Percentiles rank a stretch among this genome's conserved stretches.
Evolutionary conservation across 1,284 basidiomycete genomes (phyloP).

Genomic region (Malassezia cuniculi): DNA sequence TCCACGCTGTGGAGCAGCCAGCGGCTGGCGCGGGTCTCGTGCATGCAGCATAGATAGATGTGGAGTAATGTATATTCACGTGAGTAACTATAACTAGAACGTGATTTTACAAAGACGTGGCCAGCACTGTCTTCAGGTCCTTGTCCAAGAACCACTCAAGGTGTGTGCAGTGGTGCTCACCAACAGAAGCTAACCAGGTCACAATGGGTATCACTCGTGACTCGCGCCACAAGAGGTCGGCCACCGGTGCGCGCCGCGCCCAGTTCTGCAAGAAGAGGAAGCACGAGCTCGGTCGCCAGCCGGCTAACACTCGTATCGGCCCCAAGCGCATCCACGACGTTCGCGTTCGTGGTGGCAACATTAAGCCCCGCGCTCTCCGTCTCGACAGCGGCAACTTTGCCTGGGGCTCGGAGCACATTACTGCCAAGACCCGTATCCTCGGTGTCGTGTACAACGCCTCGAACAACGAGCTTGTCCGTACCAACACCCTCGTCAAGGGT

Average conservation of each 20-base stretch:
- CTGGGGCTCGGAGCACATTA: conserved; percentile 45
- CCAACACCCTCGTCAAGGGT: conserved; percentile 45
- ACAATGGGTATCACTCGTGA: conserved; percentile 46
- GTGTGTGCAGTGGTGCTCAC: background rate
- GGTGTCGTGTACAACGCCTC: conserved; percentile 46
- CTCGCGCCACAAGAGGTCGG: conserved; percentile 44
- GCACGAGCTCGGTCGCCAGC: conserved; percentile 44
- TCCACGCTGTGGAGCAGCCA: too few relatives aligned
- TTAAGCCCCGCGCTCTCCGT: conserved; percentile 44
- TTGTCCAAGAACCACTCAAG: background rate
- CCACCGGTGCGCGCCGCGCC: conserved; percentile 41
- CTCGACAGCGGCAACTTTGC: conserved; percentile 45
- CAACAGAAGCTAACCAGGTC: conserved; percentile 12
- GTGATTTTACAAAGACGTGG: too few relatives aligned
- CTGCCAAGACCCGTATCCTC: conserved; percentile 44
- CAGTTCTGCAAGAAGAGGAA: conserved; percentile 45
- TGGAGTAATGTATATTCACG: background rate
- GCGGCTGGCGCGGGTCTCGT: background rate
- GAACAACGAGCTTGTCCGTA: conserved; percentile 45
- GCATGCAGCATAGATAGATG: background rate
- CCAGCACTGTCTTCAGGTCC: conserved; percentile 3
- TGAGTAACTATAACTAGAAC: conserved; percentile 1
- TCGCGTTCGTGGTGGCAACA: conserved; percentile 44
- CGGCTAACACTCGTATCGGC: conserved; percentile 44
- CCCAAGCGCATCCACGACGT: conserved; percentile 44